Evolutionary conservation across 2,329 filamentous ascomycete species (phyloP).

Genomic region (Fusarium sambucinum): DNA sequence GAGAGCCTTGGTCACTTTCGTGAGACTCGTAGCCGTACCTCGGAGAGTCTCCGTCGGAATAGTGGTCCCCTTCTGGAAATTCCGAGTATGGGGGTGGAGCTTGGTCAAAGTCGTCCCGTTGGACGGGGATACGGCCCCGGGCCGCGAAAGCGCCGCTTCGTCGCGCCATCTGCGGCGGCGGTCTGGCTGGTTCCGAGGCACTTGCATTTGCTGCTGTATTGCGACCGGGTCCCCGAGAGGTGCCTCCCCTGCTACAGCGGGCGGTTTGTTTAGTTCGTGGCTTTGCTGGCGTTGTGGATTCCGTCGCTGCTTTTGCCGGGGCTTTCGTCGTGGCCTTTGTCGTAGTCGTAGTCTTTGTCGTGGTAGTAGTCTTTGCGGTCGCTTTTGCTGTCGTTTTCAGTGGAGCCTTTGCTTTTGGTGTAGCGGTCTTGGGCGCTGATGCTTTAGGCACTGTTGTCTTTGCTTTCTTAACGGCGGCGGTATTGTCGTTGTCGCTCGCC

Average conservation of each 20-base stretch:
- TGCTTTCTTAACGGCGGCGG: slow-evolving; percentile 22
- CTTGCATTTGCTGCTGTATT: background rate
- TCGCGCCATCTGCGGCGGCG: slow-evolving; percentile 43
- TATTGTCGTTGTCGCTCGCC: slow-evolving; percentile 9
- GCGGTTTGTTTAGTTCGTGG: slow-evolving; percentile 31
- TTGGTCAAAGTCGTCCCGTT: slow-evolving; percentile 1
- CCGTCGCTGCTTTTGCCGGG: background rate
- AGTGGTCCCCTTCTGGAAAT: slow-evolving; percentile 9
- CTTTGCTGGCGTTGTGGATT: slow-evolving; percentile 8
- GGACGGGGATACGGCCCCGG: slow-evolving; percentile 41
- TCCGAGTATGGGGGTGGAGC: slow-evolving; percentile 40
- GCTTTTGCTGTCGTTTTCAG: background rate
- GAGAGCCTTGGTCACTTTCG: too few relatives aligned
- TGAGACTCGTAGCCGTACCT: background rate
- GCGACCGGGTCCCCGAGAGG: slow-evolving; percentile 22
- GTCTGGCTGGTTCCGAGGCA: slow-evolving; percentile 3
- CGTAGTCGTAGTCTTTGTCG: slow-evolving; percentile 1
- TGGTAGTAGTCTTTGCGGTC: slow-evolving; percentile 9
- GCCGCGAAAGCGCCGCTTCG: slow-evolving; percentile 43
- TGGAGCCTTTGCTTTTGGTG: background rate
- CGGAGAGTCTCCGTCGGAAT: slow-evolving; percentile 8
- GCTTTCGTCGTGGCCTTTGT: slow-evolving; percentile 8
- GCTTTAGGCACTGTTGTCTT: background rate
- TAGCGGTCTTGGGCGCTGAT: background rate
- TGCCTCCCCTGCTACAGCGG: slow-evolving; percentile 19